These are phyloP conservation scores for Cytospora paraplurivora DNA, from an alignment of 2,329 filamentous ascomycete genomes.

Conservation along the genomic window DNA sequence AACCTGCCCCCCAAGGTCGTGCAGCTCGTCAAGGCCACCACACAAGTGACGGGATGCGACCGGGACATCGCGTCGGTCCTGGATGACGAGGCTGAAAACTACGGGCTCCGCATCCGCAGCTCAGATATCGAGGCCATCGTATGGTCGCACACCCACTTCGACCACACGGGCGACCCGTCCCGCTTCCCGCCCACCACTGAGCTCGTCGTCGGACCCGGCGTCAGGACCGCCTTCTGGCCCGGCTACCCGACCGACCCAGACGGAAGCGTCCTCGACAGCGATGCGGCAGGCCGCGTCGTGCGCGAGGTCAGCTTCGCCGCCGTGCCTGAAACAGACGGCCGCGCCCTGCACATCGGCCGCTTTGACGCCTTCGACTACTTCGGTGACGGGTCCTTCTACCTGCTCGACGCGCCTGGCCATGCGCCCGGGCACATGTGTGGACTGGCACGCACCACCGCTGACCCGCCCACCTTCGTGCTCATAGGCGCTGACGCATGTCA, in stretches of 20 bases:
- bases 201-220: conserved; percentile 33
- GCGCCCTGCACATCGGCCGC: conserved; percentile 5
- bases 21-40: conserved; percentile 17
- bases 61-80: not conserved
- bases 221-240: conserved; percentile 28
- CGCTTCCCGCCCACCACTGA: conserved; percentile 29
- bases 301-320: not conserved
- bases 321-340: not conserved
- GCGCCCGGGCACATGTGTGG: conserved; percentile 33
- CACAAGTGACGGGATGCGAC: not conserved
- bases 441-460: conserved; percentile 42
- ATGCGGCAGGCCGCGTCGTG: not conserved
- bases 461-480: conserved; percentile 42
- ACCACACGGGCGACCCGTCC: conserved; percentile 32
- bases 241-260: conserved; percentile 30
- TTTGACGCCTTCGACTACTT: conserved; percentile 27
- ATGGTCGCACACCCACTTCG: conserved; percentile 33
- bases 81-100: not conserved
- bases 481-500: conserved; percentile 48
- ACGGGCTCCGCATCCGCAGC: not conserved
- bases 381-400: conserved; percentile 24
- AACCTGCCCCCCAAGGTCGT: conserved; percentile 28
- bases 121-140: conserved; percentile 16
- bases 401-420: conserved; percentile 27
- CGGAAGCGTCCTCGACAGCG: conserved; percentile 13